Evolutionary conservation across 257 asterid species (phyloP).

Genomic region (Leptodermis oblonga): DNA sequence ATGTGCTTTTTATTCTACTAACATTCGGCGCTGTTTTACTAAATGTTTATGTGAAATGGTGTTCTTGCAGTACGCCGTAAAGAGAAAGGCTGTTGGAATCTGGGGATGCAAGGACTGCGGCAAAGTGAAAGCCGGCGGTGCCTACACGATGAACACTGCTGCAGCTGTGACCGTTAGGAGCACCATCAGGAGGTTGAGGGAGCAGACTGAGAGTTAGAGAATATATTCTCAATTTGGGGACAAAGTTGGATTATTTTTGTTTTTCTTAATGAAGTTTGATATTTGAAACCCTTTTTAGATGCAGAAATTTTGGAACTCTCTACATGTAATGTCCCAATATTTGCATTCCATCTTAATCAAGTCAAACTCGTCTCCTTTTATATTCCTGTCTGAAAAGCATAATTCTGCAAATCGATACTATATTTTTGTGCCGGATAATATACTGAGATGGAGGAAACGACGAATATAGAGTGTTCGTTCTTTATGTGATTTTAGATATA

Average conservation of each 20-base stretch:
- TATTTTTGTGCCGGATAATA: no score
- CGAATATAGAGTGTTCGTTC: no score
- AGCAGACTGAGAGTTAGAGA: conserved; percentile 65
- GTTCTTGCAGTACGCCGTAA: conserved; percentile 46
- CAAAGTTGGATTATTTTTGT: neutral
- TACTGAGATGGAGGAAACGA: no score
- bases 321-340: neutral
- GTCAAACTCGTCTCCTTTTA: neutral
- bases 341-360: neutral
- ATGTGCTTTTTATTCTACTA: neutral
- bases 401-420: no score
- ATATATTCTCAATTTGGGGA: neutral
- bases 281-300: neutral
- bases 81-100: conserved; percentile 63
- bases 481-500: no score
- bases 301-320: conserved; percentile 10
- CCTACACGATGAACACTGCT: conserved; percentile 62
- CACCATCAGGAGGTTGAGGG: conserved; percentile 69
- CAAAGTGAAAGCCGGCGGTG: conserved; percentile 64
- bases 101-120: conserved; percentile 73
- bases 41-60: neutral
- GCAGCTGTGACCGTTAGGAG: conserved; percentile 69
- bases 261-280: neutral
- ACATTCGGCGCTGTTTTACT: neutral
- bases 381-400: neutral